A percentile compares a stretch with the other conserved stretches of the same genome.
phyloP scores from a whole-genome alignment of 768 basidiomycete species.

The Termitomyces sp. region DNA sequence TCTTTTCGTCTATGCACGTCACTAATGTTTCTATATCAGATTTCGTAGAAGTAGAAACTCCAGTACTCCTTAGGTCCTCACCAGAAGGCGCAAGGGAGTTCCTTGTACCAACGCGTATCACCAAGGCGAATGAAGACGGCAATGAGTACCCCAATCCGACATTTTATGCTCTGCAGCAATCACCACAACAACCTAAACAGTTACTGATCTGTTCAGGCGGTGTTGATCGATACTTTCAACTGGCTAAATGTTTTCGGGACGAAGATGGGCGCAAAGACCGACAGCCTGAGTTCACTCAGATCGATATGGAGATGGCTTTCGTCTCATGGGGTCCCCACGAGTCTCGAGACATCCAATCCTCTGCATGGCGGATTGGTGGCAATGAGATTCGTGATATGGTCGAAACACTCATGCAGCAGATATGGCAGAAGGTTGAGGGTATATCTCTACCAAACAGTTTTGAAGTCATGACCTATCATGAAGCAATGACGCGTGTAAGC shows the following conservation, averaged over 20 bases:
- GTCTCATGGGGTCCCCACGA: slow-evolving; percentile 66
- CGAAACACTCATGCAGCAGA: slow-evolving; percentile 64
- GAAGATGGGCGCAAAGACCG: slow-evolving; percentile 93
- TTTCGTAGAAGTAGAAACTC: slow-evolving; percentile 93
- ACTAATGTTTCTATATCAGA: slow-evolving; percentile 36
- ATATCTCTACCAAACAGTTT: slow-evolving; percentile 58
- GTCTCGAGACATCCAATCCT: slow-evolving; percentile 10
- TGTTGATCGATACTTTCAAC: slow-evolving; percentile 87
- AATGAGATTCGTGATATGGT: slow-evolving; percentile 73
- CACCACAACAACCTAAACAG: slow-evolving; percentile 95
- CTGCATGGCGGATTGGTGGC: slow-evolving; percentile 83
- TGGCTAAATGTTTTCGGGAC: slow-evolving; percentile 93
- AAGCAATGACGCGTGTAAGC: slow-evolving; percentile 86
- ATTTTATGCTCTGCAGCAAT: slow-evolving; percentile 91
- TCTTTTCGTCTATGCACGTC: slow-evolving; percentile 4
- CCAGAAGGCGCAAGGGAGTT: slow-evolving; percentile 95
- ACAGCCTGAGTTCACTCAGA: slow-evolving; percentile 95
- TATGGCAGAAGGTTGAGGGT: slow-evolving; percentile 72
- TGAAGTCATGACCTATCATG: slow-evolving; percentile 79
- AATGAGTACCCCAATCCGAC: slow-evolving; percentile 24
- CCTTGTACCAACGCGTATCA: slow-evolving; percentile 73
- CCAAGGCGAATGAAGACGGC: slow-evolving; percentile 21
- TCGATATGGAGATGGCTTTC: slow-evolving; percentile 96
- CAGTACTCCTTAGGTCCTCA: slow-evolving; percentile 83
- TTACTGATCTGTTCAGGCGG: slow-evolving; percentile 85